These are phyloP conservation scores for Phytomonas serpens DNA, from an alignment of 208 protist genomes.

Conservation along the genomic window DNA sequence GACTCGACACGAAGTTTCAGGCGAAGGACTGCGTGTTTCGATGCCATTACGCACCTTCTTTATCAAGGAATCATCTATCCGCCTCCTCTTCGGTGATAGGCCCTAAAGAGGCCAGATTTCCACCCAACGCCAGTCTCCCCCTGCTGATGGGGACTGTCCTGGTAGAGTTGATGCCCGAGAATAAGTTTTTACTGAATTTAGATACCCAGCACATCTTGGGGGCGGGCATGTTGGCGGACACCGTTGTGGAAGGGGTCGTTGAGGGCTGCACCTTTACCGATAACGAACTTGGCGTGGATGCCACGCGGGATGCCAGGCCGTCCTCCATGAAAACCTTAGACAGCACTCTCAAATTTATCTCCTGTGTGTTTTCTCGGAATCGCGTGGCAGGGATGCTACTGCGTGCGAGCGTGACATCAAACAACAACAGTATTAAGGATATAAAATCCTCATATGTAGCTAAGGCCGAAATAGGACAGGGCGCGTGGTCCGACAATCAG, in stretches of 20 bases:
- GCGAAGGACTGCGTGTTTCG: conserved; percentile 57
- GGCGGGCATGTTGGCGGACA: conserved; percentile 39
- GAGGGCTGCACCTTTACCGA: conserved; percentile 45
- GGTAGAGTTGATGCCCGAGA: conserved; percentile 29
- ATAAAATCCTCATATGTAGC: neutral
- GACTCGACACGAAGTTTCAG: conserved; percentile 29
- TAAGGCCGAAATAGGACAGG: neutral
- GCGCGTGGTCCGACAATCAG: neutral
- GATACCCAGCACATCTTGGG: conserved; percentile 14
- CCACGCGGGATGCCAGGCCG: conserved; percentile 22
- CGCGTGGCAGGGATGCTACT: conserved; percentile 45
- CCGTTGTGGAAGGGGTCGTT: conserved; percentile 25
- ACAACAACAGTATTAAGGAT: neutral
- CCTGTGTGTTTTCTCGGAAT: conserved; percentile 26
- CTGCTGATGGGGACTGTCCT: conserved; percentile 25
- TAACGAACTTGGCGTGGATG: conserved; percentile 76
- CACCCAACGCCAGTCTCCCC: conserved; percentile 23
- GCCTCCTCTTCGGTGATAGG: neutral
- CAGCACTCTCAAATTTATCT: conserved; percentile 16
- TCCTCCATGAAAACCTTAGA: conserved; percentile 8
- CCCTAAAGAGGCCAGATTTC: conserved; percentile 9
- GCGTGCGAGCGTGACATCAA: conserved; percentile 14
- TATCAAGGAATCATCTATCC: neutral
- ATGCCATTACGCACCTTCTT: neutral
- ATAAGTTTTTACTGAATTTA: conserved; percentile 22